phyloP scores from a whole-genome alignment of 2,329 filamentous ascomycete species.

The Zasmidium citrigriseum region DNA sequence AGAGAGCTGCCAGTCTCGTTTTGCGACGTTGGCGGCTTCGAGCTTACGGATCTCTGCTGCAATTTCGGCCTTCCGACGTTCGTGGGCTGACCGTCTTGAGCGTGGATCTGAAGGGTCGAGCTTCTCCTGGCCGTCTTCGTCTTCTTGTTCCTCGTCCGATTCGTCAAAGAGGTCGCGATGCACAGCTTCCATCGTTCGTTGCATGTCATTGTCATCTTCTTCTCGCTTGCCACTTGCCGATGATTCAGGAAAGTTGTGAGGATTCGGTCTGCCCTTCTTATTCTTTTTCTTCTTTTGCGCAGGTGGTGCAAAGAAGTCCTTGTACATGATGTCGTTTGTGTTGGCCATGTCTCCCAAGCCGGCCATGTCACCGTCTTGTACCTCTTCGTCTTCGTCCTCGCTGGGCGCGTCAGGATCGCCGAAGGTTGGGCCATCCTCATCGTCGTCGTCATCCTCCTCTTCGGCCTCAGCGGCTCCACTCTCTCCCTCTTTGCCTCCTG shows the following conservation, averaged over 20 bases:
- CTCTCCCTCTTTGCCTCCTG: constrained; percentile 36
- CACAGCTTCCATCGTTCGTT: constrained; percentile 82
- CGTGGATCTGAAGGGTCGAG: constrained; percentile 68
- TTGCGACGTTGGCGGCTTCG: constrained; percentile 84
- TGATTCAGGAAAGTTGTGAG: constrained; percentile 47
- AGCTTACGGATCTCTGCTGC: constrained; percentile 88
- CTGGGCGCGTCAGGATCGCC: constrained; percentile 73
- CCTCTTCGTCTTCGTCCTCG: constrained; percentile 62
- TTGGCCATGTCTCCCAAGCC: constrained; percentile 62
- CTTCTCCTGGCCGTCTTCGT: constrained; percentile 58
- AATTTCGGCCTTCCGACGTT: constrained; percentile 81
- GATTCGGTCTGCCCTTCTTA: constrained; percentile 57
- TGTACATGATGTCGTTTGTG: constrained; percentile 86
- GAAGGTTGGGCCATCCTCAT: constrained; percentile 82
- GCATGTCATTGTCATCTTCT: constrained; percentile 61
- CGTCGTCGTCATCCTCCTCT: constrained; percentile 58
- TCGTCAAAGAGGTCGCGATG: constrained; percentile 90
- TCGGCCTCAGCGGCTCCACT: constrained; percentile 22
- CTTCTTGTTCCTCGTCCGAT: constrained; percentile 61
- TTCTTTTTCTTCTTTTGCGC: constrained; percentile 65
- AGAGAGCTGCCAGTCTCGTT: constrained; percentile 85
- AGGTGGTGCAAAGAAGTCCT: constrained; percentile 90
- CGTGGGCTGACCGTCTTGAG: constrained; percentile 79
- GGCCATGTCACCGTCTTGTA: constrained; percentile 58
- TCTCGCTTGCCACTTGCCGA: constrained; percentile 38